phyloP scores from a whole-genome alignment of 202 grass and related monocot species.

The Tripidium arundinaceum region DNA sequence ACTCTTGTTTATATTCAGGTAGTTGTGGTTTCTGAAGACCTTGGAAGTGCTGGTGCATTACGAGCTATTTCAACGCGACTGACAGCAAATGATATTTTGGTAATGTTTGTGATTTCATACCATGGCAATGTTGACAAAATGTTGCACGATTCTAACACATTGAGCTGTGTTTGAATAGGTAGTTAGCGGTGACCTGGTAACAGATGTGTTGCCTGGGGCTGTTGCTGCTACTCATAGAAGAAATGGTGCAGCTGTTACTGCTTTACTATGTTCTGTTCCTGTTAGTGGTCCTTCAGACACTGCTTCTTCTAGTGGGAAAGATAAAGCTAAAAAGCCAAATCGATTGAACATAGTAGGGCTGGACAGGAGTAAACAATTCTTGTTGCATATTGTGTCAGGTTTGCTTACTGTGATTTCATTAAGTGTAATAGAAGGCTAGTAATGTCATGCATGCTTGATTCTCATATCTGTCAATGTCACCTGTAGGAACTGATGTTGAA shows the following conservation, averaged over 20 bases:
- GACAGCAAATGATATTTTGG: constrained; percentile 83
- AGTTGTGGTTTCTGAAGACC: constrained; percentile 64
- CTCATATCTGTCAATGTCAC: constrained; percentile 31
- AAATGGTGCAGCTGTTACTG: constrained; percentile 85
- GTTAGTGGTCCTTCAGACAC: constrained; percentile 74
- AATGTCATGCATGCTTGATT: constrained; percentile 24
- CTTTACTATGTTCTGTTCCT: constrained; percentile 77
- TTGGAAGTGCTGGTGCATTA: constrained; percentile 89
- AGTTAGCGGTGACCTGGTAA: constrained; percentile 85
- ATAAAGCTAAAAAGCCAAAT: constrained; percentile 89
- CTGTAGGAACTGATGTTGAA: constrained; percentile 74
- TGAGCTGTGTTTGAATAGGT: constrained; percentile 42
- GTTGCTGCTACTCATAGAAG: constrained; percentile 92
- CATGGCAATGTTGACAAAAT: constrained; percentile 8
- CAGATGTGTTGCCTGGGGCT: constrained; percentile 83
- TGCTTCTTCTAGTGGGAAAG: constrained; percentile 77
- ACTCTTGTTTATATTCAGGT: constrained; percentile 48
- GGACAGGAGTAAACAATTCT: constrained; percentile 77
- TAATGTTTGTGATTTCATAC: constrained; percentile 37
- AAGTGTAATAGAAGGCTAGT: constrained; percentile 16
- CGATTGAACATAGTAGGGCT: constrained; percentile 81
- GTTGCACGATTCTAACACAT: constrained; percentile 24
- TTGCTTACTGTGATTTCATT: constrained; percentile 8
- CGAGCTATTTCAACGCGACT: constrained; percentile 66
- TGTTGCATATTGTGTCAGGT: constrained; percentile 90